These are phyloP conservation scores for Peronosclerospora sorghi DNA, from an alignment of 352 stramenopile genomes.

Conservation along the genomic window DNA sequence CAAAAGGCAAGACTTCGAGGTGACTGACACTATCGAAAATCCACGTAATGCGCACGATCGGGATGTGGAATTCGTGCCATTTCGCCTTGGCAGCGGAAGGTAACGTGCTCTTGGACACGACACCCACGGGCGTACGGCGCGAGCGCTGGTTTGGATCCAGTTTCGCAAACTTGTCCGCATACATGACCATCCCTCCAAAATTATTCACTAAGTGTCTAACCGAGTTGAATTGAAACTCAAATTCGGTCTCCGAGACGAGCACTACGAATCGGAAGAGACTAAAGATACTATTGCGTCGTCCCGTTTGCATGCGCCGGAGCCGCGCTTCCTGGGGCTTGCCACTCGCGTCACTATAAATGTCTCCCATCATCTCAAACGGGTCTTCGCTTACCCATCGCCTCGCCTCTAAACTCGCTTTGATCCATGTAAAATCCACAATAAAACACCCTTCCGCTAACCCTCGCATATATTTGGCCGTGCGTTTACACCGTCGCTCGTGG, in stretches of 20 bases:
- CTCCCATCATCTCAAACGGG: conserved; percentile 62
- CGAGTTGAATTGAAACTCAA: conserved; percentile 64
- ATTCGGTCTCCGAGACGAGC: conserved; percentile 51
- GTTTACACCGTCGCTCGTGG: conserved; percentile 47
- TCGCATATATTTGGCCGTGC: conserved; percentile 81
- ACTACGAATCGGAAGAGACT: conserved; percentile 61
- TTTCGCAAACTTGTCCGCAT: conserved; percentile 17
- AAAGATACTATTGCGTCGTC: conserved; percentile 67
- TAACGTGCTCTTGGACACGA: conserved; percentile 64
- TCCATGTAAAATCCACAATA: conserved; percentile 70
- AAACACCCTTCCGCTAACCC: conserved; percentile 60
- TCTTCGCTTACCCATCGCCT: conserved; percentile 59
- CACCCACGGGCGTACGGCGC: conserved; percentile 38
- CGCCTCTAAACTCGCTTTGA: conserved; percentile 48
- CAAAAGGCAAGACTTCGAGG: conserved; percentile 68
- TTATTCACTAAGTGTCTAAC: conserved; percentile 48
- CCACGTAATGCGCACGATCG: conserved; percentile 80
- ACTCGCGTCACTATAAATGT: conserved; percentile 66
- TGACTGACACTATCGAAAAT: conserved; percentile 84
- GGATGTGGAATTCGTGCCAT: conserved; percentile 61
- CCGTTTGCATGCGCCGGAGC: conserved; percentile 32
- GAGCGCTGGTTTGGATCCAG: conserved; percentile 13
- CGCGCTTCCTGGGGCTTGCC: conserved; percentile 61
- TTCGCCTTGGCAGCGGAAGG: conserved; percentile 39
- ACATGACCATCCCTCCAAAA: conserved; percentile 50